A percentile compares a stretch with the other conserved stretches of the same genome.
Evolutionary conservation across 805 yeast species (phyloP).

Genomic region (Starmera quercuum): DNA sequence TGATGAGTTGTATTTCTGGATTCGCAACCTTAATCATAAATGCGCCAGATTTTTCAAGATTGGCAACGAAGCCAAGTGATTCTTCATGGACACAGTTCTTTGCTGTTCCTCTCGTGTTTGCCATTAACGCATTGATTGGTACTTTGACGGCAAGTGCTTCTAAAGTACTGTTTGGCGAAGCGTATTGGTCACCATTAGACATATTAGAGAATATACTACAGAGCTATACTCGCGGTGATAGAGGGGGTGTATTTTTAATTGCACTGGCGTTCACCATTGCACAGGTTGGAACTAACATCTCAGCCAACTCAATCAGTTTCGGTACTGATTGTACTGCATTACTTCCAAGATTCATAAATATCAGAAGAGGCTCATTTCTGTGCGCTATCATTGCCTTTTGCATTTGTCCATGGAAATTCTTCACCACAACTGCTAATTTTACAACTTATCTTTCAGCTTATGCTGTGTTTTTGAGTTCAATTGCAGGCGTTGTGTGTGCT

Average conservation of each 20-base stretch:
- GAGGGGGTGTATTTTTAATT: conserved; percentile 77
- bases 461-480: conserved; percentile 73
- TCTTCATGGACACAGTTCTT: conserved; percentile 50
- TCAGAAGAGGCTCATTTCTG: conserved; percentile 74
- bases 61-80: conserved; percentile 51
- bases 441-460: conserved; percentile 77
- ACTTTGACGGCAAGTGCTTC: conserved; percentile 80
- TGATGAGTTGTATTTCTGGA: conserved; percentile 77
- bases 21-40: conserved; percentile 85
- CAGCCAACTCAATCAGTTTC: conserved; percentile 64
- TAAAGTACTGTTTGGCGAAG: conserved; percentile 52
- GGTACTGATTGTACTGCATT: conserved; percentile 69
- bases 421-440: conserved; percentile 61
- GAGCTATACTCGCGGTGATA: conserved; percentile 43
- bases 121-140: conserved; percentile 78
- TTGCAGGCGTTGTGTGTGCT: conserved; percentile 67
- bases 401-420: conserved; percentile 80
- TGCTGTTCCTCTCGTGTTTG: conserved; percentile 71
- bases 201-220: conserved; percentile 52
- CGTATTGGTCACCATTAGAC: conserved; percentile 82
- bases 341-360: conserved; percentile 56
- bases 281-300: conserved; percentile 71
- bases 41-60: conserved; percentile 85
- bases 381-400: conserved; percentile 67
- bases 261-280: conserved; percentile 66